phyloP scores from a whole-genome alignment of 164 flowering plant genomes.

The Macadamia tetraphylla region DNA sequence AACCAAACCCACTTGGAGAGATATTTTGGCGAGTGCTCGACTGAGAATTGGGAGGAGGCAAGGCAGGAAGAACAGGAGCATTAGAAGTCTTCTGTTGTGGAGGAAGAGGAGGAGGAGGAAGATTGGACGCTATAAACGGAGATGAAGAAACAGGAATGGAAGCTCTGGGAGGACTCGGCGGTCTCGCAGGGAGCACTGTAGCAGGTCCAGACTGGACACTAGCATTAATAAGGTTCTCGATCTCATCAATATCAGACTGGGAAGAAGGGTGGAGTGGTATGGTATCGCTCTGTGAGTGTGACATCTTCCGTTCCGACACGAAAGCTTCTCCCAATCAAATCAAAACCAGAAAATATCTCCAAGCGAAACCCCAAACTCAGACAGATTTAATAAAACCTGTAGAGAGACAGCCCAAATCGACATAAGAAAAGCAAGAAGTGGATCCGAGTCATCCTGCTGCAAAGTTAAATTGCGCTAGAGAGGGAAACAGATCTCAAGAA shows the following conservation, averaged over 20 bases:
- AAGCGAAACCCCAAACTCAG: not conserved
- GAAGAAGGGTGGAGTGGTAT: conserved; percentile 79
- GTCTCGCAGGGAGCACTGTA: conserved; percentile 68
- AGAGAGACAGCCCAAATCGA: not conserved
- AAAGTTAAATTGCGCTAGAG: no score
- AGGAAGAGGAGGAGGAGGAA: conserved; percentile 40
- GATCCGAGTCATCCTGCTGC: no score
- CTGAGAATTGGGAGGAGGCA: conserved; percentile 11
- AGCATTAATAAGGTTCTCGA: conserved; percentile 84
- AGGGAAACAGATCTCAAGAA: not conserved
- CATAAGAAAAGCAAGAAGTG: not conserved
- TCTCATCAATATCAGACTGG: conserved; percentile 98
- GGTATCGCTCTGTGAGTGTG: conserved; percentile 63
- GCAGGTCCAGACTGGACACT: conserved; percentile 52
- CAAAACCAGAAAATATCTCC: conserved; percentile 2
- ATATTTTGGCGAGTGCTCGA: conserved; percentile 17
- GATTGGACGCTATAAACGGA: conserved; percentile 62
- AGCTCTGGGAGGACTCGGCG: conserved; percentile 74
- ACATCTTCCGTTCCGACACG: conserved; percentile 30
- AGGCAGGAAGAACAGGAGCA: conserved; percentile 22
- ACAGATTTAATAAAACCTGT: not conserved
- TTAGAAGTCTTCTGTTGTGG: conserved; percentile 20
- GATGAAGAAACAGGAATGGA: conserved; percentile 79
- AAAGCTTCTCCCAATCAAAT: not conserved
- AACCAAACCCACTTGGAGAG: conserved; percentile 53